phyloP scores from a whole-genome alignment of 2,329 filamentous ascomycete species.

The Myriangium duriaei region DNA sequence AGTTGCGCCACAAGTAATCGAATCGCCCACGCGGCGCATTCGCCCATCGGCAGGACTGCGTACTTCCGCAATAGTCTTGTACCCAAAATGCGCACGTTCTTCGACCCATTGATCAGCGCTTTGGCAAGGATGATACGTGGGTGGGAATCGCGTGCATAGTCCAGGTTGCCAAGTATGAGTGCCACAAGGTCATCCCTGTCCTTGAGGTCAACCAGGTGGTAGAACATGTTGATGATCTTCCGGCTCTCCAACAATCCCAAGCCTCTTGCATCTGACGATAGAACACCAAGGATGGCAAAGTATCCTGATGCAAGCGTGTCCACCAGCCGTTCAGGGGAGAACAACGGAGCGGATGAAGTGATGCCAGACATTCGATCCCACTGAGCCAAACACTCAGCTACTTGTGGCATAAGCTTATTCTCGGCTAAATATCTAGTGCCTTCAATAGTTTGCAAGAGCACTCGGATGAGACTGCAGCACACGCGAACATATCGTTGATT shows the following conservation, averaged over 20 bases:
- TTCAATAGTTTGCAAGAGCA: conserved; percentile 72
- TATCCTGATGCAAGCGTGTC: conserved; percentile 88
- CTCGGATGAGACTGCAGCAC: conserved; percentile 78
- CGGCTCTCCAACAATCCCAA: conserved; percentile 85
- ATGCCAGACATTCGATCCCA: conserved; percentile 67
- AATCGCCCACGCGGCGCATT: conserved; percentile 89
- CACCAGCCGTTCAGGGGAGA: conserved; percentile 69
- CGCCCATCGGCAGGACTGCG: conserved; percentile 48
- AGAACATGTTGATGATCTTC: conserved; percentile 99
- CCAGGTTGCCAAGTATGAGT: conserved; percentile 76
- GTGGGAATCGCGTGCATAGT: conserved; percentile 76
- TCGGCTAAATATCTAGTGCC: conserved; percentile 76
- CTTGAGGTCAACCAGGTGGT: conserved; percentile 87
- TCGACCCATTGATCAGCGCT: conserved; percentile 79
- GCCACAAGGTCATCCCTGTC: conserved; percentile 87
- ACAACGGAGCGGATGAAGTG: conserved; percentile 76
- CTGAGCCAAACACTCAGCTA: conserved; percentile 91
- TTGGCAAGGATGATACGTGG: conserved; percentile 87
- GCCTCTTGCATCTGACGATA: conserved; percentile 72
- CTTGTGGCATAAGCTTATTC: conserved; percentile 84
- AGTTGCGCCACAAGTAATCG: conserved; percentile 93
- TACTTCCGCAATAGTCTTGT: conserved; percentile 82
- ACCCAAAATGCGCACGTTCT: conserved; percentile 79
- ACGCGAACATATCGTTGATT: conserved; percentile 89
- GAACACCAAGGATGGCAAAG: conserved; percentile 77